Evolutionary conservation across 345 rosid species (phyloP), one percentile per base, ranked within the genome.

Genomic region (Geranium brycei): DNA sequence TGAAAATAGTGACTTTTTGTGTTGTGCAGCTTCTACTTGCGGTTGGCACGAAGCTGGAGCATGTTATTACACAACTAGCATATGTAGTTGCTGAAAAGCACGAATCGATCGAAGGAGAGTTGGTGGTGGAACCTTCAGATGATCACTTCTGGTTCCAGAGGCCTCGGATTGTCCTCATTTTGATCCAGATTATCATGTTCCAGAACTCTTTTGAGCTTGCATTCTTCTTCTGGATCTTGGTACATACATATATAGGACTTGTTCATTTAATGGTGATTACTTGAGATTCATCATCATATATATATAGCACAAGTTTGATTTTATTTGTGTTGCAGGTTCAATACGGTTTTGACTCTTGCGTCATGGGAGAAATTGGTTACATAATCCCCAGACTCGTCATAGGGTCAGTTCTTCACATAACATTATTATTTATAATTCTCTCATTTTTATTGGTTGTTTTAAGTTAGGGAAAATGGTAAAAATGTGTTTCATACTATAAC

Each of bases 151-250:
- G 96, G 95, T 84, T 91, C 70, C 51, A 57, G 17, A 72, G 72
- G 63, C 97, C 96, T 0, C 62, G 59, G 57, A 72, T 91, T 0
- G 68, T 91, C 67, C 88, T 88, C 63, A 18, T 78, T 60, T 74
- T 91, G 62, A 88, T 91, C 51, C 97, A 91, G 51, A 65, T 88
- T 75, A 83, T 83, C 71, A 85, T 88, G 0, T 91, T 91, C 72
- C 97, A 91, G 57, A 91, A 91, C 72, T 83, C 97, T 4, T 92
- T 92, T 38, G 95, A 89, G 55, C n/a, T 92, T 7, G 93, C 98
- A 7, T 87, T 78, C 77, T 72, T 92, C 77, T 85, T 90, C 78
- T 92, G 81, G 70, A 78, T 86, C 65, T 69, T 79, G 86, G 98
- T 92, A 82, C 73, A 70, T 15, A 61, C 7, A 15, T 19, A 18